phyloP scores from a whole-genome alignment of 768 basidiomycete species.

The Auricularia sp. region DNA sequence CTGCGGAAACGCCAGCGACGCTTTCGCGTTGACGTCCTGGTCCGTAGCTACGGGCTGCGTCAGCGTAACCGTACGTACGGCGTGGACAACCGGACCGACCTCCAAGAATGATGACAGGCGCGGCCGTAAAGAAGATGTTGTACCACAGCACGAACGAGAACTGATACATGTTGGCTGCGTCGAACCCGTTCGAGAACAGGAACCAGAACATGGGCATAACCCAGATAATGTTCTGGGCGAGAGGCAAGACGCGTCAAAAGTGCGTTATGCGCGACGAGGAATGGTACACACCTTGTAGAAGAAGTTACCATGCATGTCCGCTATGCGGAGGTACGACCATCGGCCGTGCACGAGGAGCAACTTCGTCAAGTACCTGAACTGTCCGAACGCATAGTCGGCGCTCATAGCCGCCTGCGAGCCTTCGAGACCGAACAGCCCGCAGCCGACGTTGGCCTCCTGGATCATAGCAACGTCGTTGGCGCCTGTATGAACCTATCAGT shows the following conservation, averaged over 20 bases:
- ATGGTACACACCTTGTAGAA: slow-evolving; percentile 77
- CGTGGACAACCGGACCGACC: slow-evolving; percentile 34
- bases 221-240: slow-evolving; percentile 85
- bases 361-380: slow-evolving; percentile 90
- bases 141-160: slow-evolving; percentile 91
- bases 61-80: not conserved
- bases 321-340: slow-evolving; percentile 94
- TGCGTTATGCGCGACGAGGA: slow-evolving; percentile 28
- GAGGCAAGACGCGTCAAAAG: not conserved
- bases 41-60: slow-evolving; percentile 59
- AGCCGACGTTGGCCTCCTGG: slow-evolving; percentile 94
- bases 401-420: slow-evolving; percentile 99
- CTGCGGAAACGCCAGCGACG: slow-evolving; percentile 85
- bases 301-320: slow-evolving; percentile 97
- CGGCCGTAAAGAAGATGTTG: slow-evolving; percentile 86
- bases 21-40: slow-evolving; percentile 89
- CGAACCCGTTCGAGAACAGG: slow-evolving; percentile 83
- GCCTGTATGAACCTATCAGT: slow-evolving; percentile 10
- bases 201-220: slow-evolving; percentile 93
- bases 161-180: slow-evolving; percentile 89
- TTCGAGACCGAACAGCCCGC: slow-evolving; percentile 86
- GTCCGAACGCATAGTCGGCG: slow-evolving; percentile 95
- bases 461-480: slow-evolving; percentile 99
- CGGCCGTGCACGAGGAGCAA: slow-evolving; percentile 88
- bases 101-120: slow-evolving; percentile 89